Evolutionary conservation across 768 basidiomycete species (phyloP).

Genomic region (Macrolepiota albuminosa): DNA sequence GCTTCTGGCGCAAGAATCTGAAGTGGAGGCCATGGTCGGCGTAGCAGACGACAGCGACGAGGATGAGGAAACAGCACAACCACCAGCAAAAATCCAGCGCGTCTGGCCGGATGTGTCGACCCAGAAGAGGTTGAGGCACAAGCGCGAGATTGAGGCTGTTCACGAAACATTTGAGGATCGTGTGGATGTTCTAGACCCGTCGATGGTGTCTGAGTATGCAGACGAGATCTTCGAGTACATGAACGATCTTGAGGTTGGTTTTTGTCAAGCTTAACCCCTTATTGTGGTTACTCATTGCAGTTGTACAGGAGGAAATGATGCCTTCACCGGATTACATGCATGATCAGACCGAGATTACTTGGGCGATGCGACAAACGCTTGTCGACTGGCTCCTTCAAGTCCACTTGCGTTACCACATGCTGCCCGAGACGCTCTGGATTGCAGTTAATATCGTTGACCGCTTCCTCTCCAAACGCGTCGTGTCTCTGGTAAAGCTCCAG

Average conservation of each 20-base stretch:
- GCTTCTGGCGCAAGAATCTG: constrained; percentile 41
- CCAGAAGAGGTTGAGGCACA: constrained; percentile 50
- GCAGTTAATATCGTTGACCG: constrained; percentile 95
- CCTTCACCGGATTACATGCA: constrained; percentile 92
- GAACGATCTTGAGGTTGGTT: constrained; percentile 82
- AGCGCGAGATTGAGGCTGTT: constrained; percentile 61
- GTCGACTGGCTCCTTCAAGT: constrained; percentile 99
- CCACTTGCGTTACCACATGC: constrained; percentile 97
- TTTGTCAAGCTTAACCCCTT: neutral
- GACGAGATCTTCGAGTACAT: constrained; percentile 98
- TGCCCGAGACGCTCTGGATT: constrained; percentile 99
- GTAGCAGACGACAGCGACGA: constrained; percentile 47
- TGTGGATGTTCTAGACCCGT: constrained; percentile 70
- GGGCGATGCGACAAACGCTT: constrained; percentile 93
- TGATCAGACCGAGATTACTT: constrained; percentile 86
- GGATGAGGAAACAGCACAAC: constrained; percentile 26
- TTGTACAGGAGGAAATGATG: constrained; percentile 73
- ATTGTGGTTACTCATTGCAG: constrained; percentile 16
- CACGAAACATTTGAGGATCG: constrained; percentile 71
- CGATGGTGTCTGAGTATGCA: constrained; percentile 98
- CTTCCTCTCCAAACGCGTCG: constrained; percentile 84
- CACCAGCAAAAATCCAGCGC: constrained; percentile 38
- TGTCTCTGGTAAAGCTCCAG: constrained; percentile 86
- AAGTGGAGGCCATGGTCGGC: constrained; percentile 62
- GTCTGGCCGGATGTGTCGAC: constrained; percentile 76